Base-by-base conservation (phyloP, 2,329 filamentous ascomycete species). In the Dendryphion nanum region DNA sequence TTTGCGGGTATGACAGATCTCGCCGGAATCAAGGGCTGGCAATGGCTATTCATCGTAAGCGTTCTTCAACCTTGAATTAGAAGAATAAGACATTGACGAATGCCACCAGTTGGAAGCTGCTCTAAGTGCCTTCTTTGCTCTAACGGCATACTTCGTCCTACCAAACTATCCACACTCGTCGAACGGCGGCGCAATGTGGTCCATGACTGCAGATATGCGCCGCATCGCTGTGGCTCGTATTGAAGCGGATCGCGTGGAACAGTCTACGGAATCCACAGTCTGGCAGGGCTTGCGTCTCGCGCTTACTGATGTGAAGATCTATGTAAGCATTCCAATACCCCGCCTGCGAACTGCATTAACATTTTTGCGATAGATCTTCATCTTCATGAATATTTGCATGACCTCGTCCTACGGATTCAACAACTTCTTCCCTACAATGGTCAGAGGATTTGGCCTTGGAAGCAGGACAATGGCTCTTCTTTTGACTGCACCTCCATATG, bases 381-480 rank as follows among this genome's bases (percentile, higher is more conserved):
- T 26, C 23, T 26, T 26, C 23, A 26, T 26, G 23, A 26, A 26
- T n/a, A 26, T 26, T 3, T 26, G 23, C 23, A 26, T 26, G 23
- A 26, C 23, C 10, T 26, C 23, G 10, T 35, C 30, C 18, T 46
- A 46, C 14, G 43, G 43, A 5, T 44, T 44, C 29, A 41, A 47
- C 26, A 44, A 47, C 24, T 47, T 44, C 33, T 45, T 47, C 13
- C 45, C 18, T 2, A 35, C 31, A 33, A 18, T 33, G n/a, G 23
- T 26, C 23, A 10, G 10, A 8, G 23, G 23, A 8, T 26, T 26
- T n/a, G n/a, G n/a, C 3, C 23, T 26, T 2, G 23, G 23, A 8
- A 26, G 23, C 23, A 26, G 16, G 8, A 16, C 16, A 14, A 30
- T 15, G 10, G 10, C 29, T 10, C 29, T 30, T 15, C 10, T 16